Percentiles rank a stretch among this genome's conserved stretches.
These are phyloP conservation scores for Nigrospora sphaerica DNA, from an alignment of 2,329 filamentous ascomycete species.

Conservation along the genomic window DNA sequence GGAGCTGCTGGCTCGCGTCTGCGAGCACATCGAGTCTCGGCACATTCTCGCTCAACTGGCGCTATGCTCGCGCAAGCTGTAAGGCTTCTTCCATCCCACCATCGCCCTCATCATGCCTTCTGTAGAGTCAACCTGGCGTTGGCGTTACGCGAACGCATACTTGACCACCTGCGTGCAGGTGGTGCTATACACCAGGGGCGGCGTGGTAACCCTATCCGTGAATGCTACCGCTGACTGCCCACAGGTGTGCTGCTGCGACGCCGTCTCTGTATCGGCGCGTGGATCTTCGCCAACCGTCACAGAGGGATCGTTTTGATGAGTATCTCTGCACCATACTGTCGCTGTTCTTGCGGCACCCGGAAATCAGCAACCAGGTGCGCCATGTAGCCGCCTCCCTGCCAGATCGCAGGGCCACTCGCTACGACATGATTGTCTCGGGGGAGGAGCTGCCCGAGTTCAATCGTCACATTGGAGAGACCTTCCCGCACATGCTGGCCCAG, in stretches of 20 bases:
- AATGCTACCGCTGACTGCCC: no score
- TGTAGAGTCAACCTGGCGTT: no score
- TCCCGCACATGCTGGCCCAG: neutral
- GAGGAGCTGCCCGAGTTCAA: neutral
- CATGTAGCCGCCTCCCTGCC: constrained; percentile 2
- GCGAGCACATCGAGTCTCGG: constrained; percentile 1
- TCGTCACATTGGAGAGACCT: neutral
- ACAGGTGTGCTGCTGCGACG: constrained; percentile 1
- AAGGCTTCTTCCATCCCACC: no score
- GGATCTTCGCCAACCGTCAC: constrained; percentile 1
- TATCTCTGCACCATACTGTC: neutral
- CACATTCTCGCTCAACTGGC: neutral
- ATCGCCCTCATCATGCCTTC: no score
- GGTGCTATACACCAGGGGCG: no score
- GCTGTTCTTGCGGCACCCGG: neutral
- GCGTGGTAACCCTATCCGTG: no score
- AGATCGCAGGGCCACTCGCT: neutral
- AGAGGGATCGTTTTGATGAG: neutral
- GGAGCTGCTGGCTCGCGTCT: constrained; percentile 4
- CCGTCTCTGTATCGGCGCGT: constrained; percentile 4
- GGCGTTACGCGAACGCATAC: no score
- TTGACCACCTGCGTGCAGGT: no score
- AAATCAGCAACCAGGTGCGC: constrained; percentile 1
- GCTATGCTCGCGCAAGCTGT: constrained; percentile 2
- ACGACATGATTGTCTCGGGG: neutral